Base-by-base conservation (phyloP, 2,329 filamentous ascomycete genomes). In the Fusarium scirpi region DNA sequence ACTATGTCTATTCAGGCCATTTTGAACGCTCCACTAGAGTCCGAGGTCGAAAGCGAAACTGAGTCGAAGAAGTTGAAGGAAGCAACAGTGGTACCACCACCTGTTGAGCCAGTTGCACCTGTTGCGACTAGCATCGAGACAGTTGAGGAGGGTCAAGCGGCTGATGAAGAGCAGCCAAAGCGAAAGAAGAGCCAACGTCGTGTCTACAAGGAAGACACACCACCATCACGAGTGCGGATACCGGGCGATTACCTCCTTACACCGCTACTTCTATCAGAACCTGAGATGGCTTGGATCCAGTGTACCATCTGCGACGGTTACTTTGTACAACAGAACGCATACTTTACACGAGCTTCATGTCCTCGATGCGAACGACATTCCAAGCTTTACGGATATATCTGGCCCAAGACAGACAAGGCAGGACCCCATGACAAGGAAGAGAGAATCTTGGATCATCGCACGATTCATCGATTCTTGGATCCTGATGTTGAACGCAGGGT, bases 281-380 rank as follows among this genome's bases (percentile, higher is more conserved):
- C 91, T 1, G 84, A 82, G 85, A 94, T 84, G 84, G 94, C 85
- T 76, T 98, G 94, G 95, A 92, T 97, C 46, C 89, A 94, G 68
- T 99, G 96, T 81, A 92, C 90, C 54, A 94, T 92, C 27, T 99
- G 96, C 81, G 87, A 89, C 52, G 86, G 87, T 2, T 89, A 91
- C 64, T 99, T 98, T 77, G 91, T 98, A 8, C 95, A 98, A 79
- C 86, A 89, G 43, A 92, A 98, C 69, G 94, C 93, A 0, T 98
- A 97, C 78, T 91, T 91, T 70, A 98, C 94, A 2, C 89, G 91
- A 55, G 90, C 92, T 51, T 91, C 93, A 18, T 99, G 96, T 78
- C 94, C 94, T 6, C 89, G 96, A 9, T 99, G 96, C 79, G 96
- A 99, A 82, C 89, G 96, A 1, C 96, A 99, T 77, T 97, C 93